Percentiles rank a stretch among this genome's conserved stretches.
These are phyloP conservation scores for Aquilaria agallochum DNA, from an alignment of 441 rosid species.

Conservation along the genomic window DNA sequence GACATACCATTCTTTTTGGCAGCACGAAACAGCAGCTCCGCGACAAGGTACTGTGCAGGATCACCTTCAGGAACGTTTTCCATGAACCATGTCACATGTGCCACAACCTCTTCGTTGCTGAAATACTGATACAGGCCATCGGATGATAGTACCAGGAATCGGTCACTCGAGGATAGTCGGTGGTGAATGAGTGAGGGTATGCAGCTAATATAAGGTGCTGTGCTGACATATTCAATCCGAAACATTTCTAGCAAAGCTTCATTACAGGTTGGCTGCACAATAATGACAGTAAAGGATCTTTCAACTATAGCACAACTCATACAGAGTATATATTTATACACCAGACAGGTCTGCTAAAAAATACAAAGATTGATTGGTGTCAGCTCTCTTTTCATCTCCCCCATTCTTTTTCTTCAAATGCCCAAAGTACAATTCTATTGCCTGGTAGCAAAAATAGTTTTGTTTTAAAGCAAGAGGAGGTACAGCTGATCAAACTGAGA, in stretches of 20 bases:
- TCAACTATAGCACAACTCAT: constrained; percentile 7
- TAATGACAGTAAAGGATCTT: constrained; percentile 11
- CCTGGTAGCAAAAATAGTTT: too few species aligned
- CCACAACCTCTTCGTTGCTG: constrained; percentile 94
- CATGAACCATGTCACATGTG: constrained; percentile 96
- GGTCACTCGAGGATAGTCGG: constrained; percentile 79
- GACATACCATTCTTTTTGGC: constrained; percentile 88
- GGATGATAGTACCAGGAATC: constrained; percentile 85
- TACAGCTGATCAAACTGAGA: too few species aligned
- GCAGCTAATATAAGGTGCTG: constrained; percentile 74
- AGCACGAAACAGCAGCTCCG: constrained; percentile 92
- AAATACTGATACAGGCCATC: constrained; percentile 95
- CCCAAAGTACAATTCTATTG: too few species aligned
- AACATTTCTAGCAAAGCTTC: constrained; percentile 84
- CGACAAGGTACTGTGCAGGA: constrained; percentile 94
- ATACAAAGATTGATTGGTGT: too few species aligned
- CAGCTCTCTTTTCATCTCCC: too few species aligned
- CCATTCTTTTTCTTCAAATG: too few species aligned
- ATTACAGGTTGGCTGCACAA: constrained; percentile 77
- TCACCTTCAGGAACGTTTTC: constrained; percentile 95
- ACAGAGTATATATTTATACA: too few species aligned
- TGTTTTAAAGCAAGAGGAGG: too few species aligned
- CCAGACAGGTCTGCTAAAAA: too few species aligned
- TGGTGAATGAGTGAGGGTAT: constrained; percentile 76
- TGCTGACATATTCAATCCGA: constrained; percentile 69